Percentiles rank a stretch among this genome's conserved stretches.
phyloP scores from a whole-genome alignment of 129 eudicot species.

The Ambrosia trifida region DNA sequence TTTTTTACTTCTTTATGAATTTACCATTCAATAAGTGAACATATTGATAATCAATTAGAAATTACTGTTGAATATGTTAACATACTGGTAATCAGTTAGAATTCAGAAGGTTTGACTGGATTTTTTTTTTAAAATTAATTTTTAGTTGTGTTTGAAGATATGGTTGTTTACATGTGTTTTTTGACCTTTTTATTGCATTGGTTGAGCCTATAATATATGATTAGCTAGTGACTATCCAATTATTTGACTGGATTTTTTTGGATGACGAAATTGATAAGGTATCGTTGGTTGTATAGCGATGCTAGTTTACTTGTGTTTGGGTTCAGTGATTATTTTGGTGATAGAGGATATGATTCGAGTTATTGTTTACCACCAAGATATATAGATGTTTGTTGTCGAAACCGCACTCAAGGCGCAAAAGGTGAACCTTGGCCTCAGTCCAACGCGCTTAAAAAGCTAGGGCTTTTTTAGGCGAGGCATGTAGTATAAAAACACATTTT shows the following conservation, averaged over 20 bases:
- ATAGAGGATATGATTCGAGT: neutral
- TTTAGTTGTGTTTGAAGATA: neutral
- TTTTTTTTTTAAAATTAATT: neutral
- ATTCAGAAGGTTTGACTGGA: constrained; percentile 19
- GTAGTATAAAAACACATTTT: no score
- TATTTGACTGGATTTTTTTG: constrained; percentile 3
- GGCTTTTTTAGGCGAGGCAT: no score
- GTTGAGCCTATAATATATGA: no score
- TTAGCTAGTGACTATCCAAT: no score
- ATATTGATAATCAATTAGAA: constrained; percentile 6
- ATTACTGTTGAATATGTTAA: constrained; percentile 18
- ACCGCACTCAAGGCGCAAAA: no score
- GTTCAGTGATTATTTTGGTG: constrained; percentile 8
- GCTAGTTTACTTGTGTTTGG: constrained; percentile 12
- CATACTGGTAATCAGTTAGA: constrained; percentile 1
- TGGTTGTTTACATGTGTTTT: no score
- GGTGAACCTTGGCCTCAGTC: no score
- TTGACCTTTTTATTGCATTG: no score
- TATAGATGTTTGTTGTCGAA: no score
- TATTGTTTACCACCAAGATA: neutral
- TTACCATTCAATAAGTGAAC: constrained; percentile 16
- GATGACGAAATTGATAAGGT: neutral
- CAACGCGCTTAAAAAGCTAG: no score
- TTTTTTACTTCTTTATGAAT: neutral
- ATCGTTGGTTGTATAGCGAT: neutral